Percentiles rank a stretch among this genome's conserved stretches.
phyloP scores from a whole-genome alignment of 2,329 filamentous ascomycete species.

The Corniculantispora saksenae region DNA sequence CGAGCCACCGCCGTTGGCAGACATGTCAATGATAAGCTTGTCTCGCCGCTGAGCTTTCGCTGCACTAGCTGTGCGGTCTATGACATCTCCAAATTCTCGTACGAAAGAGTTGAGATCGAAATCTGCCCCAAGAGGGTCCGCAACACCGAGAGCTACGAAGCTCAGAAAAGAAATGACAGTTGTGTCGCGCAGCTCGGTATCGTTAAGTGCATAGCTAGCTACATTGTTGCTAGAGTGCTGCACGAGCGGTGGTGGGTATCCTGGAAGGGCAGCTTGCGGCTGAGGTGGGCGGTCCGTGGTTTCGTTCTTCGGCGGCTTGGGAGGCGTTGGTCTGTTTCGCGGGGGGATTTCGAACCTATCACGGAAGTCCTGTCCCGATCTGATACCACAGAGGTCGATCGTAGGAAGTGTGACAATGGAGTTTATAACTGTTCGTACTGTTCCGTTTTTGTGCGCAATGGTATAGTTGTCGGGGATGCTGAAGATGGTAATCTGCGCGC shows the following conservation, averaged over 20 bases:
- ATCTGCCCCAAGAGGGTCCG: background rate
- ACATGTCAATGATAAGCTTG: constrained; percentile 62
- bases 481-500: background rate
- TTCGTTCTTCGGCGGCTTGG: background rate
- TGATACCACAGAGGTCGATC: constrained; percentile 2
- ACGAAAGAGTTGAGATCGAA: constrained; percentile 27
- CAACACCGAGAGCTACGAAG: constrained; percentile 20
- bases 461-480: constrained; percentile 13
- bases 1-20: constrained; percentile 58
- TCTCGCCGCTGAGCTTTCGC: constrained; percentile 50
- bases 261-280: constrained; percentile 19
- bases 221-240: constrained; percentile 28
- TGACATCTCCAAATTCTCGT: constrained; percentile 42
- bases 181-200: constrained; percentile 23
- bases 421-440: background rate
- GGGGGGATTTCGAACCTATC: constrained; percentile 6
- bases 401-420: background rate
- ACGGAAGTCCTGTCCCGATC: background rate
- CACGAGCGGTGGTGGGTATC: constrained; percentile 28
- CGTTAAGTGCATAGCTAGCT: constrained; percentile 31
- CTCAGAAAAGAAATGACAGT: constrained; percentile 28
- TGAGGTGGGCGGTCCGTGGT: background rate
- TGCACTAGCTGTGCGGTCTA: constrained; percentile 22
- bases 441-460: constrained; percentile 15
- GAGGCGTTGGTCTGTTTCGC: background rate